Conservation (phyloP, 345 rosid genomes). For the Citrus australasica region DNA sequence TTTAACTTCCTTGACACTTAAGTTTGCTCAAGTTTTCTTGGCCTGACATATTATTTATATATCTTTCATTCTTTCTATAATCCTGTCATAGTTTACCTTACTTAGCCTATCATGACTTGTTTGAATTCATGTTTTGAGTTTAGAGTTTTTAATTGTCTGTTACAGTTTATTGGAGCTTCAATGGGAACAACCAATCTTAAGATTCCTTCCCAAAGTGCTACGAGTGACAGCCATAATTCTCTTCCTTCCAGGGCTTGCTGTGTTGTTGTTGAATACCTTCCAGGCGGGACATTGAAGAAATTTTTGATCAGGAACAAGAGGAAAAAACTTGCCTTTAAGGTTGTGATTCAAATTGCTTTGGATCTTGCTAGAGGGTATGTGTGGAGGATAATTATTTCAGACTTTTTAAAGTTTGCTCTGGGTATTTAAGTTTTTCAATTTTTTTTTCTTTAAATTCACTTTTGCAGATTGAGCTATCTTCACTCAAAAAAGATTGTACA, state of each 20-base stretch:
- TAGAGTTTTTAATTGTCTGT: conserved; percentile 4
- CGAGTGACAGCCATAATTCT: conserved; percentile 37
- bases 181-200: conserved; percentile 83
- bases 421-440: not conserved
- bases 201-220: conserved; percentile 39
- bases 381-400: not conserved
- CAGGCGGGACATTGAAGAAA: conserved; percentile 71
- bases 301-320: conserved; percentile 61
- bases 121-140: not conserved
- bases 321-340: conserved; percentile 58
- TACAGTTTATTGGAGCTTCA: conserved; percentile 78
- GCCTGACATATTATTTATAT: not conserved
- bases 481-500: conserved; percentile 78
- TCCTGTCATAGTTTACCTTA: not conserved
- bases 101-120: not conserved
- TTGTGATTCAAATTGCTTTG: conserved; percentile 68
- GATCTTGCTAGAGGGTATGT: conserved; percentile 81
- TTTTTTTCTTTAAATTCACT: not conserved
- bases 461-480: conserved; percentile 66
- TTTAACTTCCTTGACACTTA: not conserved
- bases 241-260: conserved; percentile 74
- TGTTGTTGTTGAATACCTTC: conserved; percentile 75
- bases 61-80: not conserved
- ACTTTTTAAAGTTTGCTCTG: not conserved
- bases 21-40: not conserved